A percentile compares a stretch with the other conserved stretches of the same genome.
These are phyloP conservation scores for Amborella trichopoda DNA, from an alignment of 164 flowering plant species.

Conservation along the genomic window DNA sequence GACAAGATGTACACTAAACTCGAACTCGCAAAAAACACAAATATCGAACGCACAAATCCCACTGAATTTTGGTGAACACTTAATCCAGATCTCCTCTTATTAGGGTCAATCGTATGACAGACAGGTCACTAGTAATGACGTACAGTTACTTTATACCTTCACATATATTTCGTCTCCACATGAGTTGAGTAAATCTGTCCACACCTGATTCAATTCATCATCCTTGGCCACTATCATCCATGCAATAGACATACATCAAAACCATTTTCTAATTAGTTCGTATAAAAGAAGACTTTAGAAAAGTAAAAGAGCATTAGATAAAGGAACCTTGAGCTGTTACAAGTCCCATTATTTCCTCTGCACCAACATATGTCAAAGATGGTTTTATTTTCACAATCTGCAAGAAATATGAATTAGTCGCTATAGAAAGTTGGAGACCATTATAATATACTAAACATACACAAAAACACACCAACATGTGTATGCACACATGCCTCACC, in stretches of 20 bases:
- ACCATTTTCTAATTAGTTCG: not conserved
- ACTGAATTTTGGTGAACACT: no score
- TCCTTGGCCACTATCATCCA: conserved; percentile 66
- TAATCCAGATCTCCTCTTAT: no score
- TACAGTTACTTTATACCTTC: conserved; percentile 48
- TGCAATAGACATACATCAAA: conserved; percentile 3
- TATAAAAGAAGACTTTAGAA: conserved; percentile 1
- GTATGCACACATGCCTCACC: no score
- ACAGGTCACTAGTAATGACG: no score
- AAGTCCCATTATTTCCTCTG: conserved; percentile 96
- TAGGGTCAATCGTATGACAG: no score
- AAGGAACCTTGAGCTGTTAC: conserved; percentile 92
- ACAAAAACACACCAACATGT: no score
- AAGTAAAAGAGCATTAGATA: not conserved
- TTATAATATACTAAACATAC: no score
- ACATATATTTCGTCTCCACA: conserved; percentile 98
- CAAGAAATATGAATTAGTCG: not conserved
- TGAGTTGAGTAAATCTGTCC: conserved; percentile 91
- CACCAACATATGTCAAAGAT: conserved; percentile 73
- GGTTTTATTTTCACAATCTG: conserved; percentile 85
- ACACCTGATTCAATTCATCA: conserved; percentile 74
- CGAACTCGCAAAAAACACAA: no score
- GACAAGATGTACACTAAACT: no score
- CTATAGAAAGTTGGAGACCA: no score
- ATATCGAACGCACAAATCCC: no score